A percentile compares a stretch with the other conserved stretches of the same genome.
Evolutionary conservation across 768 basidiomycete species (phyloP).

Genomic region (Pleurotus tuoliensis): DNA sequence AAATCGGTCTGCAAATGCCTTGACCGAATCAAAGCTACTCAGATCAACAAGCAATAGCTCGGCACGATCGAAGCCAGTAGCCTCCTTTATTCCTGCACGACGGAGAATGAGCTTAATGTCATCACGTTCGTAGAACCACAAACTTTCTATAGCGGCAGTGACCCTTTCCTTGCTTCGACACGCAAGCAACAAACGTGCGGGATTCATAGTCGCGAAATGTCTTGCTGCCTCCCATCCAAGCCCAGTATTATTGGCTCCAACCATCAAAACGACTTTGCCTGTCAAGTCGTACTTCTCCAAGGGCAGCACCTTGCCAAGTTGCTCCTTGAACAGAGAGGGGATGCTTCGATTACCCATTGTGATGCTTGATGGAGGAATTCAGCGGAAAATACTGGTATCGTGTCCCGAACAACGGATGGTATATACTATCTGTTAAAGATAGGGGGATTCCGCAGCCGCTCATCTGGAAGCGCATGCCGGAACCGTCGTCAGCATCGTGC

Average conservation of each 20-base stretch:
- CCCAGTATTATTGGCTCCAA: conserved; percentile 49
- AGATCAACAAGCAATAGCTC: conserved; percentile 41
- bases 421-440: too few relatives aligned
- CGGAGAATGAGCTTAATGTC: neutral
- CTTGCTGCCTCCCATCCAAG: conserved; percentile 44
- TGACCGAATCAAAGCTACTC: conserved; percentile 35
- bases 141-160: conserved; percentile 30
- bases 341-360: neutral
- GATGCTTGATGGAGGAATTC: neutral
- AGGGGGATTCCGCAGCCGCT: too few relatives aligned
- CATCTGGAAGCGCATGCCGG: too few relatives aligned
- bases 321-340: conserved; percentile 13
- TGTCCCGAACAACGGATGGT: too few relatives aligned
- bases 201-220: conserved; percentile 42
- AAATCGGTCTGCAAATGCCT: conserved; percentile 31
- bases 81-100: conserved; percentile 22
- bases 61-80: conserved; percentile 28
- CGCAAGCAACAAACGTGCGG: conserved; percentile 34
- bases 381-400: neutral
- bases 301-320: conserved; percentile 20
- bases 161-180: conserved; percentile 35
- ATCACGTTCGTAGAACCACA: conserved; percentile 7
- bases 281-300: conserved; percentile 32
- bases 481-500: too few relatives aligned
- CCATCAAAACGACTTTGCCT: conserved; percentile 47